Conservation (phyloP, 2,329 filamentous ascomycete genomes). For the Phyllosticta citribraziliensis region DNA sequence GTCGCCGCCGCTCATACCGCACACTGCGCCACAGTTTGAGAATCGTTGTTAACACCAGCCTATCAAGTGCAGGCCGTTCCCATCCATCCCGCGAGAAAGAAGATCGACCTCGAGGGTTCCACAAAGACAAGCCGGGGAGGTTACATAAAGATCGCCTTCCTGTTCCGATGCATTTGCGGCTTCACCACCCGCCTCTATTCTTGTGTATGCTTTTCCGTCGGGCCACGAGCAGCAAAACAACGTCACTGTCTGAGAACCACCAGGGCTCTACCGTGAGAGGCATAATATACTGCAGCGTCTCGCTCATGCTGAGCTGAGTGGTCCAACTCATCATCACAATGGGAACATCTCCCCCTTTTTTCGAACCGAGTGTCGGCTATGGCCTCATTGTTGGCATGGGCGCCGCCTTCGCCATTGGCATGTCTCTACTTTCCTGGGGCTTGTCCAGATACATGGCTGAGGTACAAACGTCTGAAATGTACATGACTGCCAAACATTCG, state of each 20-base stretch:
- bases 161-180: background rate
- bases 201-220: background rate
- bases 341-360: background rate
- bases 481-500: constrained; percentile 19
- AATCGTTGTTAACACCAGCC: background rate
- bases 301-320: background rate
- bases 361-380: constrained; percentile 6
- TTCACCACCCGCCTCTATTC: background rate
- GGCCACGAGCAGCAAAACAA: background rate
- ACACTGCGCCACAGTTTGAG: background rate
- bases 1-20: background rate
- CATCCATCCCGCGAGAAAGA: background rate
- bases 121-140: background rate
- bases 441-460: constrained; percentile 9
- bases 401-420: constrained; percentile 9
- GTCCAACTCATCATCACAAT: background rate
- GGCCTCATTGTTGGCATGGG: constrained; percentile 7
- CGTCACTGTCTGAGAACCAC: background rate
- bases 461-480: constrained; percentile 14
- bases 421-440: constrained; percentile 6
- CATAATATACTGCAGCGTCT: background rate
- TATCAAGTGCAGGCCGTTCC: background rate
- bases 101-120: background rate
- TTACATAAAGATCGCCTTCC: background rate
- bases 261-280: background rate